Base-by-base conservation (phyloP, 768 basidiomycete genomes). In the Coprinopsis sp. region DNA sequence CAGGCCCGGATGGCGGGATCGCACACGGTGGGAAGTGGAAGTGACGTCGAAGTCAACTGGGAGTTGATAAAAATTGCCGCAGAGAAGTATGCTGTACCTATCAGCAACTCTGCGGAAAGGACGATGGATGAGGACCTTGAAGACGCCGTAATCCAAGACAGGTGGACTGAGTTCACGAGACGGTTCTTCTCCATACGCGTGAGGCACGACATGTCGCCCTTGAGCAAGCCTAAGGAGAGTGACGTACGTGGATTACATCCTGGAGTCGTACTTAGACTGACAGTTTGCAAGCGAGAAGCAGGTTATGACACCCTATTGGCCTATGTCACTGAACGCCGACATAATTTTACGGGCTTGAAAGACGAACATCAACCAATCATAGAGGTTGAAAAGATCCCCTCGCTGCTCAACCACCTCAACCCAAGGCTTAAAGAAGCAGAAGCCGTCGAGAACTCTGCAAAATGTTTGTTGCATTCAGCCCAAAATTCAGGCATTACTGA, bases 121-220 rank as follows among this genome's bases (percentile, higher is more conserved):
- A 58, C 62, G 6, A 56, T 77, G 18, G 66, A 71, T 25, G 62
- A 68, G 29, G 78, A 75, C 39, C 60, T 84, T 16, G 57, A 71
- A 40, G 85, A 89, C 55, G 76, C 80, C 21, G 67, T 92, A 18
- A 67, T 93, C 27, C 86, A 89, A 62, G 89, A 91, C 55, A 72
- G 87, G 48, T 72, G 71, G 65, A 77, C 79, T n/a, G 87, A 87
- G 58, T 87, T 83, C 55, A 88, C 87, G 2, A 70, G 82, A 49
- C 73, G 87, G 36, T 90, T 84, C 58, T 74, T 73, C 55, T 76
- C 75, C 16, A 58, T 77, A 22, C 64, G 60, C 33, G 61, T 90
- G 25, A 70, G 88, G 41, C 65, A 56, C 18, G 91, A 92, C 60
- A 58, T 93, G 55, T 82, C 74, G 13, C 90, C 91, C 23, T 60